Evolutionary conservation across 805 yeast genomes (phyloP), one percentile per base, ranked within the genome.

Genomic region (Saturnispora quitensis): DNA sequence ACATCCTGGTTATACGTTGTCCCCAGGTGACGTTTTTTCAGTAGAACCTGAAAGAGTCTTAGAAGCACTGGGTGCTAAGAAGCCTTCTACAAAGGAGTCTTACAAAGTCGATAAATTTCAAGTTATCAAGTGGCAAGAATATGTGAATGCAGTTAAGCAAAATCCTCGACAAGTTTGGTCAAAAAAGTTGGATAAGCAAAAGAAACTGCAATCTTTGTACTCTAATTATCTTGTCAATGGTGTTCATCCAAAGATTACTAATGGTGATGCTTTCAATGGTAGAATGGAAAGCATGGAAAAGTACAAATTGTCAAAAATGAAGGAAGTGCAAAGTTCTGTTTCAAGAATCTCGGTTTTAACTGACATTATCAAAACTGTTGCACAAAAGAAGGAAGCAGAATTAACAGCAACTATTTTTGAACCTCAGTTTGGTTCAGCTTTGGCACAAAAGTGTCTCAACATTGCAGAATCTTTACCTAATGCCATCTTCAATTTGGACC

Each of bases 1-100:
- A 60, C 87, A 86, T 60, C 96, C 97, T 4, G 80, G 89, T 6
- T 91, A 75, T 66, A 79, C 83, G 12, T 73, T 91, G 61, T 72
- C 77, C 56, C 81, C 91, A 13, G 98, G 98, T 43, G 99, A 91
- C 68, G 72, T 90, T 43, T 89, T 90, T 68, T 74, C 81, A 55
- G 96, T 90, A 40, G 79, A 76, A 47, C 97, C 98, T 10, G 90
- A 84, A 55, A 82, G 84, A 60, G 98, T 89, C 9, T 72, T 91
- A 51, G 75, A 74, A 53, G 97, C 97, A 2, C 69, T 90, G 67
- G 98, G 98, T 56, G 80, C 86, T 48, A 72, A 75, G 54, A 91
- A 90, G 68, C 98, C 98, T 49, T 74, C 86, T 52, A 66, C 85
- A 44, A 76, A 75, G 57, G 74, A 81, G 61, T 78, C 96, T 9